These are phyloP conservation scores for Globisporangium parvum DNA, from an alignment of 352 stramenopile genomes.

Conservation along the genomic window DNA sequence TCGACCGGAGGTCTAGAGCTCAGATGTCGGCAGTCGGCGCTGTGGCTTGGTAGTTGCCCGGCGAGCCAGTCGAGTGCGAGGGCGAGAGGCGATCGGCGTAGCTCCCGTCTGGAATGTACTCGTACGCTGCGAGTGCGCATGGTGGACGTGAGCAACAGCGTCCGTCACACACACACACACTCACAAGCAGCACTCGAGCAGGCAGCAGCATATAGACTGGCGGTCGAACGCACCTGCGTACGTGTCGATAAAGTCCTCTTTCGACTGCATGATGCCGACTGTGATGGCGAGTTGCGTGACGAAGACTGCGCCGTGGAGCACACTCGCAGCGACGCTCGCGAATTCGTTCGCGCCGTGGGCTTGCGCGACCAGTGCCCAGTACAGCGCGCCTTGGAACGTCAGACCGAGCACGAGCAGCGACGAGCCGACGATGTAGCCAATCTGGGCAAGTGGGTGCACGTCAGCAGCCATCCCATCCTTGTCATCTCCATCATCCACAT, in stretches of 20 bases:
- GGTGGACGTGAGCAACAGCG: not conserved
- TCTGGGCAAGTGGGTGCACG: slow-evolving; percentile 25
- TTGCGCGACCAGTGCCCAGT: slow-evolving; percentile 54
- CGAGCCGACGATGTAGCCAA: slow-evolving; percentile 64
- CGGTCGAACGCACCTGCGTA: slow-evolving; percentile 50
- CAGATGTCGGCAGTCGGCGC: slow-evolving; percentile 62
- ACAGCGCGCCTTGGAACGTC: slow-evolving; percentile 60
- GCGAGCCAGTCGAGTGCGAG: slow-evolving; percentile 33
- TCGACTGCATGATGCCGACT: slow-evolving; percentile 56
- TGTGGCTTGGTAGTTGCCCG: slow-evolving; percentile 52
- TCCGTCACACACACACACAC: not conserved
- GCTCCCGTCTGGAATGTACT: slow-evolving; percentile 69
- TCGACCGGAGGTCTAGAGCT: not conserved
- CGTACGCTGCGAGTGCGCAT: slow-evolving; percentile 37
- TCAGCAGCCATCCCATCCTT: not conserved
- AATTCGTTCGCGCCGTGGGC: slow-evolving; percentile 23
- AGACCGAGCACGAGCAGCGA: slow-evolving; percentile 63
- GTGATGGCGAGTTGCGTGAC: slow-evolving; percentile 55
- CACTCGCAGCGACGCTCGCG: slow-evolving; percentile 39
- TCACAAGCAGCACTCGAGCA: not conserved
- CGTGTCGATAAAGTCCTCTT: slow-evolving; percentile 82
- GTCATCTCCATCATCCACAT: not conserved
- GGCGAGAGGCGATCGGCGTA: slow-evolving; percentile 39
- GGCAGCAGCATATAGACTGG: not conserved
- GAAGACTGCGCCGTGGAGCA: slow-evolving; percentile 52